phyloP scores from a whole-genome alignment of 2,329 filamentous ascomycete genomes.

The Fusarium hostae region DNA sequence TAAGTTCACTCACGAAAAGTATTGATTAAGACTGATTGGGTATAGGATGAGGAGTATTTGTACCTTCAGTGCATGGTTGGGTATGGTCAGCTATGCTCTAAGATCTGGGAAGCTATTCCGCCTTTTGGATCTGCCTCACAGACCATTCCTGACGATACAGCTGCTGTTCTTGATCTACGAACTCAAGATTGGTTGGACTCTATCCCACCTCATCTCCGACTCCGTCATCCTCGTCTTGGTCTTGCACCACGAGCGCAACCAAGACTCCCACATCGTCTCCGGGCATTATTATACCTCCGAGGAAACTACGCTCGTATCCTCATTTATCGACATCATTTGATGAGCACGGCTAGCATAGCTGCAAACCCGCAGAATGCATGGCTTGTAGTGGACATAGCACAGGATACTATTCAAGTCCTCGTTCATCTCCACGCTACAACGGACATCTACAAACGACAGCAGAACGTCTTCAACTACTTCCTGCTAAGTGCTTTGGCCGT shows the following conservation, averaged over 20 bases:
- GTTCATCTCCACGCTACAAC: constrained; percentile 44
- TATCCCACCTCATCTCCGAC: constrained; percentile 54
- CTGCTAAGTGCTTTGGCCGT: constrained; percentile 46
- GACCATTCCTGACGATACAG: constrained; percentile 52
- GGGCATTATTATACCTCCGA: constrained; percentile 56
- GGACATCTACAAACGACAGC: constrained; percentile 45
- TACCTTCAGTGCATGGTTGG: constrained; percentile 61
- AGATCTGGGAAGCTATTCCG: constrained; percentile 58
- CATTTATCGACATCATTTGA: constrained; percentile 56
- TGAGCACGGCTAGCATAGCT: constrained; percentile 52
- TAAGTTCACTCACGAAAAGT: background rate
- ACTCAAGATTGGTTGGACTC: constrained; percentile 59
- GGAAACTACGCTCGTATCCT: constrained; percentile 58
- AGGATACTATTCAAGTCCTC: constrained; percentile 45
- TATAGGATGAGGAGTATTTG: constrained; percentile 47
- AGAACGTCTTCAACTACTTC: constrained; percentile 47
- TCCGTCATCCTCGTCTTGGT: constrained; percentile 53
- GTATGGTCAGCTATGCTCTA: constrained; percentile 58
- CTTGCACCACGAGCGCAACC: constrained; percentile 47
- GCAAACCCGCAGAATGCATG: constrained; percentile 50
- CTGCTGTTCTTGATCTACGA: constrained; percentile 53
- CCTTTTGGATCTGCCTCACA: constrained; percentile 50
- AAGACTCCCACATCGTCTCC: constrained; percentile 53
- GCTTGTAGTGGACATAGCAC: constrained; percentile 51
- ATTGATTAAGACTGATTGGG: background rate